Conservation (phyloP, 169 alveolate species). For the Perkinsus chesapeaki region DNA sequence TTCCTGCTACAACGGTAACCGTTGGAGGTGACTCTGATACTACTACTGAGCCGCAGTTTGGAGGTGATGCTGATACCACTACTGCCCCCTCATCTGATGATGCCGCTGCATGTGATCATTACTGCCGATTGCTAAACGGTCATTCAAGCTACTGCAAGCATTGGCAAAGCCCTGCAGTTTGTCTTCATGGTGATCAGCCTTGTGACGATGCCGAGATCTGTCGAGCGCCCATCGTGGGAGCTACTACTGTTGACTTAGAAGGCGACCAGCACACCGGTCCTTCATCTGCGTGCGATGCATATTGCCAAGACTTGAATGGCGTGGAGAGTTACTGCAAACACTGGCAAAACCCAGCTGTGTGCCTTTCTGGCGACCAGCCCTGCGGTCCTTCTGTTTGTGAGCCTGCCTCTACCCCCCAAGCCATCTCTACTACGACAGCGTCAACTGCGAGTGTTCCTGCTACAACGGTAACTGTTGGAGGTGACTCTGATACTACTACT, state of each 20-base stretch:
- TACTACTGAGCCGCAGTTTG: no score
- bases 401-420: no score
- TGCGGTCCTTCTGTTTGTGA: not conserved
- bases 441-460: not conserved
- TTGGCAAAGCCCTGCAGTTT: no score
- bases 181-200: not conserved
- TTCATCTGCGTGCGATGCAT: not conserved
- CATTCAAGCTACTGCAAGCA: no score
- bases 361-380: not conserved
- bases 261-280: not conserved
- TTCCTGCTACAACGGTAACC: not conserved
- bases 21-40: not conserved
- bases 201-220: not conserved
- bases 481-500: not conserved
- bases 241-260: not conserved
- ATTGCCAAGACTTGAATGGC: not conserved
- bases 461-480: not conserved
- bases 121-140: no score
- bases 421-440: not conserved
- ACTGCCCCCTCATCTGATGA: no score
- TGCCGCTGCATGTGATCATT: no score
- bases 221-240: not conserved
- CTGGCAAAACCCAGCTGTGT: not conserved
- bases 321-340: not conserved
- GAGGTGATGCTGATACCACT: no score